phyloP scores from a whole-genome alignment of 179 eudicot species.

The Drosera spatulata region DNA sequence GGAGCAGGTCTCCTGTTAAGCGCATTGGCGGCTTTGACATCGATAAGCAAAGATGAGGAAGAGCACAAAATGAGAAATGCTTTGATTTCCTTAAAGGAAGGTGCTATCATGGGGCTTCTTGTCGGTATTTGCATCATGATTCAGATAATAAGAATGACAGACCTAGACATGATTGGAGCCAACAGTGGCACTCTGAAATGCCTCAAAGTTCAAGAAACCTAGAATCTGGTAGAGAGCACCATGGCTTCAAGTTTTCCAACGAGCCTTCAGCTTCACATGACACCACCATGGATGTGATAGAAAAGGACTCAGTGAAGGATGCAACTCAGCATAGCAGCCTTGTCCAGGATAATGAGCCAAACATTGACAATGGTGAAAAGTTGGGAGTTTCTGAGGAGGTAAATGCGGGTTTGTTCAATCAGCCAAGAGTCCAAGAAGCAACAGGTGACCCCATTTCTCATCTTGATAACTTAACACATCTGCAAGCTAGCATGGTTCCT shows the following conservation, averaged over 20 bases:
- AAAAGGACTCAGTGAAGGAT: constrained; percentile 3
- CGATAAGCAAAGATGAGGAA: constrained; percentile 44
- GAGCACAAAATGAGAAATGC: constrained; percentile 37
- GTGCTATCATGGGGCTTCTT: constrained; percentile 78
- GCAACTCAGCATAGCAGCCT: constrained; percentile 4
- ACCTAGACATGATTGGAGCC: constrained; percentile 32
- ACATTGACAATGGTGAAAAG: constrained; percentile 13
- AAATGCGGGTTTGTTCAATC: constrained; percentile 4
- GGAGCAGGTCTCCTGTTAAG: constrained; percentile 73
- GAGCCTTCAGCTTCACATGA: constrained; percentile 14
- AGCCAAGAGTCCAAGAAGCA: constrained; percentile 20
- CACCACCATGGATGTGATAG: constrained; percentile 11
- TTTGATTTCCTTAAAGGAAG: constrained; percentile 64
- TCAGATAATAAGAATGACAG: constrained; percentile 28
- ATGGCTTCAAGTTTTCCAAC: constrained; percentile 2
- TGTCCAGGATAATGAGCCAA: constrained; percentile 17
- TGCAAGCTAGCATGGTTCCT: constrained; percentile 13
- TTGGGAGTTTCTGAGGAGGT: constrained; percentile 17
- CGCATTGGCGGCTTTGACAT: constrained; percentile 28
- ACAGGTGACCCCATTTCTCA: constrained; percentile 17
- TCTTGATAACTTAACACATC: constrained; percentile 17
- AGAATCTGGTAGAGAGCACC: constrained; percentile 21
- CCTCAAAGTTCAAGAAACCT: constrained; percentile 22
- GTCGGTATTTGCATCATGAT: constrained; percentile 67
- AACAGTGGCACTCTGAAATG: constrained; percentile 22